A percentile compares a stretch with the other conserved stretches of the same genome.
Conservation (phyloP, 371 early-diverging fungal genomes). For the Dichotomocladium elegans region DNA sequence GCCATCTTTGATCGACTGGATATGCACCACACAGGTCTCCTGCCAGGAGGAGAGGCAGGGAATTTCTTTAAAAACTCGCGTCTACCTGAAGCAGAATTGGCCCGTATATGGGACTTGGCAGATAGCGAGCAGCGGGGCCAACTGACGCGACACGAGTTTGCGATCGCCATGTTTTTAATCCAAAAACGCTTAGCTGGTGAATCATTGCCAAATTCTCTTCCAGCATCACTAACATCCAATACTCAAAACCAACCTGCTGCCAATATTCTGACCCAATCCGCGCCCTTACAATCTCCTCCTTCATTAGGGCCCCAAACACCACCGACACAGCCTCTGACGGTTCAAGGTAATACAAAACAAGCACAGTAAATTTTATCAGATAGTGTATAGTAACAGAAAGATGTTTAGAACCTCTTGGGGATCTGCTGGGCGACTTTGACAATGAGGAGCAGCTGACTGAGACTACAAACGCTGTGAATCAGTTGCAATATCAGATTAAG, state of each 20-base stretch:
- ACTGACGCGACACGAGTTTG: conserved; percentile 87
- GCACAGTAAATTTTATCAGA: not conserved
- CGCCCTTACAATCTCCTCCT: not conserved
- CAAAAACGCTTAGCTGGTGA: conserved; percentile 72
- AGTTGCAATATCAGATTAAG: conserved; percentile 36
- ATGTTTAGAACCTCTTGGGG: too few relatives aligned
- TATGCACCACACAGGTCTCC: conserved; percentile 16
- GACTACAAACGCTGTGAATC: conserved; percentile 36
- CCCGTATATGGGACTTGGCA: conserved; percentile 79
- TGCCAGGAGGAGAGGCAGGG: conserved; percentile 60
- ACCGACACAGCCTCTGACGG: not conserved
- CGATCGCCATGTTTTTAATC: conserved; percentile 93
- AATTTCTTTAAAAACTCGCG: conserved; percentile 84
- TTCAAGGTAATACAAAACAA: too few relatives aligned
- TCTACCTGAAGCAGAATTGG: conserved; percentile 67
- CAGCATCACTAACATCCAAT: conserved; percentile 43
- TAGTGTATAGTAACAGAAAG: not conserved
- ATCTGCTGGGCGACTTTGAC: conserved; percentile 44
- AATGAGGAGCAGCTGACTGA: conserved; percentile 30
- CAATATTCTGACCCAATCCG: not conserved
- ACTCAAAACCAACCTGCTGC: not conserved
- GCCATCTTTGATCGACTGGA: conserved; percentile 74
- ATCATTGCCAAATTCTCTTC: conserved; percentile 67
- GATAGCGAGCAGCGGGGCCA: conserved; percentile 76
- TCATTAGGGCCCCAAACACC: not conserved